A percentile compares a stretch with the other conserved stretches of the same genome.
phyloP scores from a whole-genome alignment of 805 yeast genomes.

The Wickerhamiella kurtzmanii region DNA sequence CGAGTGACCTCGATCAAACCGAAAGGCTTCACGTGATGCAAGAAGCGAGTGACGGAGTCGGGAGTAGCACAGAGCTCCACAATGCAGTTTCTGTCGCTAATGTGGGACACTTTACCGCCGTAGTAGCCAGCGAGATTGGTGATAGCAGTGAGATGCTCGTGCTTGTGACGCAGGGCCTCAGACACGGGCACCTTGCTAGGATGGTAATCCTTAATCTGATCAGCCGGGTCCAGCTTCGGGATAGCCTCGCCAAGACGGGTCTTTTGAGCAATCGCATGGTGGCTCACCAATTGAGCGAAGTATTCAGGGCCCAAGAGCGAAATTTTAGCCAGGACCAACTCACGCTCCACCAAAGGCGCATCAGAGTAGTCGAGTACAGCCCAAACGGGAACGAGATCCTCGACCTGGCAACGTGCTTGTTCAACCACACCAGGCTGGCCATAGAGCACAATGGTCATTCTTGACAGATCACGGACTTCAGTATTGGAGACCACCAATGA shows the following conservation, averaged over 20 bases:
- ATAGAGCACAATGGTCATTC: conserved; percentile 90
- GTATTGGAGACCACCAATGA: conserved; percentile 94
- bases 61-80: conserved; percentile 94
- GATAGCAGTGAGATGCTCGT: conserved; percentile 74
- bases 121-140: conserved; percentile 69
- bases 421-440: conserved; percentile 96
- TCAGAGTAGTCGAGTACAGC: conserved; percentile 92
- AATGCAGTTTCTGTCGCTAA: conserved; percentile 83
- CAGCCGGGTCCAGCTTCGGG: conserved; percentile 22
- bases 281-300: conserved; percentile 84
- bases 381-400: conserved; percentile 94
- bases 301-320: conserved; percentile 96
- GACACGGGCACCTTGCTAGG: conserved; percentile 83
- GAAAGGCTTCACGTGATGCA: conserved; percentile 84
- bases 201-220: conserved; percentile 42
- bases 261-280: conserved; percentile 42
- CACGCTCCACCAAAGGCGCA: conserved; percentile 82
- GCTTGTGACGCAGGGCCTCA: conserved; percentile 89
- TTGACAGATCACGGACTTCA: conserved; percentile 83
- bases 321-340: conserved; percentile 79
- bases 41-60: conserved; percentile 69
- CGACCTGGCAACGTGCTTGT: conserved; percentile 96
- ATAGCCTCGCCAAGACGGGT: conserved; percentile 24
- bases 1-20: conserved; percentile 94
- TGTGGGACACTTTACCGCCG: conserved; percentile 87